A percentile compares a stretch with the other conserved stretches of the same genome.
Conservation (phyloP, 1,284 basidiomycete species). For the Trichosporon sp. region DNA sequence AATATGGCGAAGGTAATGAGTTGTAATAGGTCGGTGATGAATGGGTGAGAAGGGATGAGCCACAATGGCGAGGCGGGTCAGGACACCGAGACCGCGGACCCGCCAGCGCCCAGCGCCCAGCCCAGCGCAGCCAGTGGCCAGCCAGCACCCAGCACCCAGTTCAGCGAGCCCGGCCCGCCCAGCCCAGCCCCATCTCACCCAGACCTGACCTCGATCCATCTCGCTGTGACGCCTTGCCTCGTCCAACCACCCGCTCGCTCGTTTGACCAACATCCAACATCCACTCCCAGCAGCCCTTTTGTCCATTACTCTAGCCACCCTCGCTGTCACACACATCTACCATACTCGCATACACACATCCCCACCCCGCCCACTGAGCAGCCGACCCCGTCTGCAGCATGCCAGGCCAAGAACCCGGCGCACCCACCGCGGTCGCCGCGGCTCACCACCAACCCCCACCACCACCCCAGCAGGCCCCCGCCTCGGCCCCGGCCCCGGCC, state of each 20-base stretch:
- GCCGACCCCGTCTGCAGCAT: not conserved
- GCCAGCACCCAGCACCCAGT: not conserved
- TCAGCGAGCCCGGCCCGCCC: not conserved
- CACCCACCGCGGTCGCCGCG: slow-evolving; percentile 5
- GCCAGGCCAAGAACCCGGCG: slow-evolving; percentile 10
- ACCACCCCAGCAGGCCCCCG: not conserved
- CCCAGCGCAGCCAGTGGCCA: too few relatives aligned
- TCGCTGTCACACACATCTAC: not conserved
- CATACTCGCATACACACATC: not conserved
- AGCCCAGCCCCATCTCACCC: not conserved
- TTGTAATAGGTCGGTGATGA: not conserved
- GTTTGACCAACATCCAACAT: not conserved
- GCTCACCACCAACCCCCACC: slow-evolving; percentile 1
- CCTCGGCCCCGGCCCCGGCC: not conserved
- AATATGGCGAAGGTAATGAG: too few relatives aligned
- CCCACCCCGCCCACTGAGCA: not conserved
- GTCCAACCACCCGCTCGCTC: not conserved
- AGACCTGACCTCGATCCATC: not conserved
- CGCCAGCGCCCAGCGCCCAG: too few relatives aligned
- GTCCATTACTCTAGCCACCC: not conserved
- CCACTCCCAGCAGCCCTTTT: not conserved
- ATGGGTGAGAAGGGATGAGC: not conserved
- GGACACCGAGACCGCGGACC: not conserved
- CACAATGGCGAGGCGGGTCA: not conserved
- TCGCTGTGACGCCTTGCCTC: not conserved